Evolutionary conservation across 2,329 filamentous ascomycete genomes (phyloP).

Genomic region (Exutisphaerella laricina): DNA sequence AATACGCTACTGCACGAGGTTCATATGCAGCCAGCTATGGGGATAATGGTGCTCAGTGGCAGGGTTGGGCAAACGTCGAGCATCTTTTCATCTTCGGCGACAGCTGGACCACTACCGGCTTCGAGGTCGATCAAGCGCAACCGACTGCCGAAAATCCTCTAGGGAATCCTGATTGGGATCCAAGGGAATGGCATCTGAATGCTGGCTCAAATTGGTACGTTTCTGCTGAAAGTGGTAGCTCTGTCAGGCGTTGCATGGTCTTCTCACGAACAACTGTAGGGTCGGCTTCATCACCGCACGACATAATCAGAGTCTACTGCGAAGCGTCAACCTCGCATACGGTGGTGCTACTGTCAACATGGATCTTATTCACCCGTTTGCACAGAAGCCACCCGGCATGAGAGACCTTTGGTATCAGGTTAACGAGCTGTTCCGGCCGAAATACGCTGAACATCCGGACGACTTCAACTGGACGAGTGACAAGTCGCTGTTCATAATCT

Average conservation of each 20-base stretch:
- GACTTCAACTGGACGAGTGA: slow-evolving; percentile 37
- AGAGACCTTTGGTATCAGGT: slow-evolving; percentile 50
- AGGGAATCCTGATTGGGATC: slow-evolving; percentile 50
- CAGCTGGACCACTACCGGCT: slow-evolving; percentile 56
- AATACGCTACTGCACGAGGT: neutral
- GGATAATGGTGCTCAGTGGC: neutral
- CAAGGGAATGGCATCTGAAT: slow-evolving; percentile 3
- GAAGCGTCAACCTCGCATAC: slow-evolving; percentile 50
- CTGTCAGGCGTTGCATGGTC: neutral
- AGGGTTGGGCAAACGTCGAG: slow-evolving; percentile 40
- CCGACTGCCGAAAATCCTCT: slow-evolving; percentile 52
- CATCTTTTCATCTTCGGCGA: slow-evolving; percentile 42
- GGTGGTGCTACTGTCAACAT: slow-evolving; percentile 43
- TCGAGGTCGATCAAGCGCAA: slow-evolving; percentile 48
- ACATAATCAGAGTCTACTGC: slow-evolving; percentile 42
- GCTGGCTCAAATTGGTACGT: slow-evolving; percentile 4
- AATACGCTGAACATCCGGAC: slow-evolving; percentile 27
- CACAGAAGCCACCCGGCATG: slow-evolving; percentile 42
- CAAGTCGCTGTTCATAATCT: slow-evolving; percentile 37
- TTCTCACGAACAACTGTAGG: slow-evolving; percentile 34
- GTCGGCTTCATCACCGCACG: slow-evolving; percentile 46
- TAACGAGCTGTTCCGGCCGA: slow-evolving; percentile 38
- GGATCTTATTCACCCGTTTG: slow-evolving; percentile 44
- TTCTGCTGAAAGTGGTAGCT: too few species aligned
- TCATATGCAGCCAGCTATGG: neutral